Evolutionary conservation across 192 early-diverging fungal species (phyloP).

Genomic region (Pilaira anomala): DNA sequence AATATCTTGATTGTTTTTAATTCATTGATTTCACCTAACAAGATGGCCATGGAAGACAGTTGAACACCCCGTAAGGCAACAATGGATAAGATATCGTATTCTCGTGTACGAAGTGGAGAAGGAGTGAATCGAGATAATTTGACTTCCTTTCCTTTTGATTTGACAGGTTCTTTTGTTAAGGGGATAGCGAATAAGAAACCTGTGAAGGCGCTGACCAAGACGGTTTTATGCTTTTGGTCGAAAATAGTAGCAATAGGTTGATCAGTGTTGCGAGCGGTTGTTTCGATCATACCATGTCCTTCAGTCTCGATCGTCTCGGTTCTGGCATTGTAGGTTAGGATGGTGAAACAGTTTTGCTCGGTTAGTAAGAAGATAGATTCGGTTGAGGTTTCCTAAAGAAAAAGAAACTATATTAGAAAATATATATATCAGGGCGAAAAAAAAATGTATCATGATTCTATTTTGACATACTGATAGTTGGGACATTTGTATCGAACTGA

Average conservation of each 20-base stretch:
- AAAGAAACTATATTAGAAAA: not conserved
- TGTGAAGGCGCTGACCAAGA: conserved; percentile 2
- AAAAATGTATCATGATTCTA: too few species aligned
- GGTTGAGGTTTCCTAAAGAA: conserved; percentile 45
- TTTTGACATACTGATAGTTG: conserved; percentile 30
- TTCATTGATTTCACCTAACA: conserved; percentile 57
- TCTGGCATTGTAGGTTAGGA: conserved; percentile 62
- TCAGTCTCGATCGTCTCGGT: conserved; percentile 45
- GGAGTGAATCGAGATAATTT: not conserved
- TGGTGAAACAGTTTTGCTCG: conserved; percentile 59
- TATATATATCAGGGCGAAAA: not conserved
- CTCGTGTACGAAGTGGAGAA: conserved; percentile 40
- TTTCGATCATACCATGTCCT: not conserved
- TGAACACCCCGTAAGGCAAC: conserved; percentile 37
- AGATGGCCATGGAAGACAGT: conserved; percentile 47
- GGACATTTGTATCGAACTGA: conserved; percentile 52
- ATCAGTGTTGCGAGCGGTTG: not conserved
- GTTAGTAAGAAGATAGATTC: conserved; percentile 67
- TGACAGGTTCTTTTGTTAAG: not conserved
- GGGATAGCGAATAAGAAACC: conserved; percentile 12
- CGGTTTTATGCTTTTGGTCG: not conserved
- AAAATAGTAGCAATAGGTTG: not conserved
- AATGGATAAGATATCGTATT: conserved; percentile 54
- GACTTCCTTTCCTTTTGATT: not conserved
- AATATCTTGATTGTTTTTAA: conserved; percentile 56